These are phyloP conservation scores for Candida ortonii DNA, from an alignment of 805 yeast species.

Conservation along the genomic window DNA sequence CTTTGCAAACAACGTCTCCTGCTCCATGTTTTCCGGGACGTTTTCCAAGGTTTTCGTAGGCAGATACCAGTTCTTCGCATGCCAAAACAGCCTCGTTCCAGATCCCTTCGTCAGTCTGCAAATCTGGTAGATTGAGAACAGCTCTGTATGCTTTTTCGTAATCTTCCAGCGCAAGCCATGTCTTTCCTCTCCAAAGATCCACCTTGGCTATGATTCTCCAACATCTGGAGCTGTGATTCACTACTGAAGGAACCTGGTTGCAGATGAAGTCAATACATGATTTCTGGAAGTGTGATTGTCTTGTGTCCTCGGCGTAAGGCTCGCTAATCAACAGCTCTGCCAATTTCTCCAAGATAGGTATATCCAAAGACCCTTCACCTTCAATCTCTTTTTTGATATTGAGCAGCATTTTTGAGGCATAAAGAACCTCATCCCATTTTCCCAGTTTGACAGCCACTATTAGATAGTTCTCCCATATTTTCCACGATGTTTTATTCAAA, in stretches of 20 bases:
- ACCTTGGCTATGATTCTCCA: slow-evolving; percentile 87
- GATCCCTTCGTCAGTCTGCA: slow-evolving; percentile 54
- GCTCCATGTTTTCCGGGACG: slow-evolving; percentile 74
- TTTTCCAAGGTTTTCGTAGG: slow-evolving; percentile 87
- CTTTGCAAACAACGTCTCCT: slow-evolving; percentile 82
- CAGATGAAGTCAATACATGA: slow-evolving; percentile 72
- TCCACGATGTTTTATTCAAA: slow-evolving; percentile 72
- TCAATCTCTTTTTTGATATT: slow-evolving; percentile 51
- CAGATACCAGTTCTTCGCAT: slow-evolving; percentile 75
- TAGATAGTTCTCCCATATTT: slow-evolving; percentile 84
- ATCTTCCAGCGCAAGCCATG: slow-evolving; percentile 85
- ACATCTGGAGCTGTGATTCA: slow-evolving; percentile 62
- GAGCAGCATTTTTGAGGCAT: slow-evolving; percentile 66
- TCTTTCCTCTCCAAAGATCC: slow-evolving; percentile 79
- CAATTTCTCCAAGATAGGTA: slow-evolving; percentile 71
- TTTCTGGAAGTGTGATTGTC: slow-evolving; percentile 60
- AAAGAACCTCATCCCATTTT: slow-evolving; percentile 87
- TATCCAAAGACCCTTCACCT: slow-evolving; percentile 67
- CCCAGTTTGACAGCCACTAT: slow-evolving; percentile 74
- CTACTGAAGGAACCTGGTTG: slow-evolving; percentile 61
- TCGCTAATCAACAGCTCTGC: slow-evolving; percentile 62
- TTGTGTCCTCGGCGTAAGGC: slow-evolving; percentile 35
- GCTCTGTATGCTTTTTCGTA: slow-evolving; percentile 87
- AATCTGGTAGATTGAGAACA: slow-evolving; percentile 57
- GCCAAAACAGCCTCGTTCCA: slow-evolving; percentile 83